phyloP scores from a whole-genome alignment of 257 asterid genomes.

The Apocynum venetum region DNA sequence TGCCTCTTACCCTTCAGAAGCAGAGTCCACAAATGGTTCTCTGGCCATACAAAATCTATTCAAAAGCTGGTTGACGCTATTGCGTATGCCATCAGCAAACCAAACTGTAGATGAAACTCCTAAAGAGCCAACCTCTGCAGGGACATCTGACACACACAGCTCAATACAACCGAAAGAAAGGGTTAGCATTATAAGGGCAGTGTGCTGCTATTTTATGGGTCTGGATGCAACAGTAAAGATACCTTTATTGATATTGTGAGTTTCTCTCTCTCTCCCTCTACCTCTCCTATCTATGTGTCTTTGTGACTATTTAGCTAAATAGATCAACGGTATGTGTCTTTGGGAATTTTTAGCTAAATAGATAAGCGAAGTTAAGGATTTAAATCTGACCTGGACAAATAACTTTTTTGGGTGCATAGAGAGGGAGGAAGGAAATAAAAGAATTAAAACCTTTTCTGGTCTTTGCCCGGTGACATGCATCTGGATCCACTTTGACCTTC shows the following conservation, averaged over 20 bases:
- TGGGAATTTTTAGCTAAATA: background rate
- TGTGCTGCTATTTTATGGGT: constrained; percentile 53
- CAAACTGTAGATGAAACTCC: constrained; percentile 35
- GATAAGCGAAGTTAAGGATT: background rate
- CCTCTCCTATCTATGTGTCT: background rate
- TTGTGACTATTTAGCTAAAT: background rate
- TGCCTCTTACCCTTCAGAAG: constrained; percentile 42
- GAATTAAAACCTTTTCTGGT: background rate
- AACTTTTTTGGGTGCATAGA: background rate
- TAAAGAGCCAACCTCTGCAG: constrained; percentile 45
- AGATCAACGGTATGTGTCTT: constrained; percentile 6
- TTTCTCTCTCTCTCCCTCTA: constrained; percentile 1
- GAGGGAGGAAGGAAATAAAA: background rate
- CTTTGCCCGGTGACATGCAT: background rate
- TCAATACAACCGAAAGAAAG: constrained; percentile 38
- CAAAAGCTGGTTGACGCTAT: constrained; percentile 65
- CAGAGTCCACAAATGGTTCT: constrained; percentile 45
- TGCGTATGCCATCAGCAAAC: constrained; percentile 44
- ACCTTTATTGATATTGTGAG: constrained; percentile 79
- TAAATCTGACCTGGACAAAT: background rate
- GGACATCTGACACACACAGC: constrained; percentile 34
- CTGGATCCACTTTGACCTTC: background rate
- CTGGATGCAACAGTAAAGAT: constrained; percentile 69
- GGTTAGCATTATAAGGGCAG: constrained; percentile 34
- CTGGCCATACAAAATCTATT: constrained; percentile 64